Conservation (phyloP, 2,329 filamentous ascomycete species). For the Colletotrichum chrysophilum region DNA sequence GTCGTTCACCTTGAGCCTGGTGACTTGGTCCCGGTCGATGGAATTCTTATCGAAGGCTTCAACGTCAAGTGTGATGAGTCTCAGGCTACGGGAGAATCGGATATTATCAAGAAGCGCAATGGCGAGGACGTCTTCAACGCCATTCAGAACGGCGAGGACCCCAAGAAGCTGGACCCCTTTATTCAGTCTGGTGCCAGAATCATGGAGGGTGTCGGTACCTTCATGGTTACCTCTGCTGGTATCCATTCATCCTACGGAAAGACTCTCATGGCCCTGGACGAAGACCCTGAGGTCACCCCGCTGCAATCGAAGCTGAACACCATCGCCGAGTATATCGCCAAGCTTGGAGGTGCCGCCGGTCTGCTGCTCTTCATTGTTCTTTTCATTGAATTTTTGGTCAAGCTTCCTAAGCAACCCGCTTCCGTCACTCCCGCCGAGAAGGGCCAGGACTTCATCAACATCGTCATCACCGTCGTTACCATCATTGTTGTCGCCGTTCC, state of each 20-base stretch:
- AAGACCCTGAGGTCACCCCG: constrained; percentile 76
- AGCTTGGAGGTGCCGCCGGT: constrained; percentile 77
- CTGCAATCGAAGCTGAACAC: constrained; percentile 78
- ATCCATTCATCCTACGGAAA: constrained; percentile 77
- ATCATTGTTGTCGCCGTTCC: constrained; percentile 83
- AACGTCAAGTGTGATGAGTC: constrained; percentile 81
- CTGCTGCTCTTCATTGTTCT: constrained; percentile 83
- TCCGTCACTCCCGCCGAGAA: constrained; percentile 68
- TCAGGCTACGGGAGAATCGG: constrained; percentile 80
- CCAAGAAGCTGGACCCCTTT: constrained; percentile 80
- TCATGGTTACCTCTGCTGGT: constrained; percentile 75
- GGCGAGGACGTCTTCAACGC: constrained; percentile 73
- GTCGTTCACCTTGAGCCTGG: constrained; percentile 76
- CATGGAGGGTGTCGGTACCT: constrained; percentile 79
- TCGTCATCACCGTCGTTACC: constrained; percentile 79
- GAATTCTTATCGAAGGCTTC: constrained; percentile 74
- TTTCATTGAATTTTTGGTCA: constrained; percentile 82
- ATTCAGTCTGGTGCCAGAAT: constrained; percentile 85
- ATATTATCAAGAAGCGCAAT: constrained; percentile 71
- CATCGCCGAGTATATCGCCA: constrained; percentile 79
- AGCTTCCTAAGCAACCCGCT: constrained; percentile 59
- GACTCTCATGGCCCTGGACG: constrained; percentile 76
- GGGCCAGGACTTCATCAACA: constrained; percentile 77
- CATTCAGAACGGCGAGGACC: constrained; percentile 68
- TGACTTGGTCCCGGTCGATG: constrained; percentile 77